Evolutionary conservation across 176 grass and related monocot species (phyloP).

Genomic region (Eragrostis nindensis): DNA sequence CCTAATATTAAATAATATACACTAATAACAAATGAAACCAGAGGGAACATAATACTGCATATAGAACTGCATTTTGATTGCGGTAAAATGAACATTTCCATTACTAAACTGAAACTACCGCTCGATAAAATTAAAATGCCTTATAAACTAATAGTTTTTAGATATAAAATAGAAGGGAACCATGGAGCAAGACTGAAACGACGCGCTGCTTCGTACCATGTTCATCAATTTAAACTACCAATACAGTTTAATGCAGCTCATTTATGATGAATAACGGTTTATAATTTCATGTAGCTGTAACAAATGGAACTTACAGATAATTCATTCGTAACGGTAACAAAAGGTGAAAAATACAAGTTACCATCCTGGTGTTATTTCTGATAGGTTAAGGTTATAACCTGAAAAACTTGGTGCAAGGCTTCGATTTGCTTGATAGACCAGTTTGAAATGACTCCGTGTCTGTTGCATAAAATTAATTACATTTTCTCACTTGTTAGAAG

Average conservation of each 20-base stretch:
- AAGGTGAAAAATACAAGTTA: conserved; percentile 58
- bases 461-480: conserved; percentile 98
- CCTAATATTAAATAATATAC: background rate
- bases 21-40: conserved; percentile 3
- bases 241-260: background rate
- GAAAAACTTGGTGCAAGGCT: conserved; percentile 99
- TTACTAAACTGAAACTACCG: background rate
- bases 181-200: background rate
- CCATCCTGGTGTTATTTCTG: conserved; percentile 63
- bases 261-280: conserved; percentile 19
- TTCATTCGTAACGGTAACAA: conserved; percentile 38
- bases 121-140: background rate
- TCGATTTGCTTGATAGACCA: conserved; percentile 98
- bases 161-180: background rate
- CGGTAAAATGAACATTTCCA: background rate
- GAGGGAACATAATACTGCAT: background rate
- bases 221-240: background rate
- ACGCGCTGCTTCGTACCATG: background rate
- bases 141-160: background rate
- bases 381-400: conserved; percentile 92
- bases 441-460: conserved; percentile 95
- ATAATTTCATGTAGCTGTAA: conserved; percentile 16
- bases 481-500: conserved; percentile 64
- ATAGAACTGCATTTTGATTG: background rate
- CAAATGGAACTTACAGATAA: conserved; percentile 6